Conservation (phyloP, 371 early-diverging fungal genomes). For the Massospora cicadina region DNA sequence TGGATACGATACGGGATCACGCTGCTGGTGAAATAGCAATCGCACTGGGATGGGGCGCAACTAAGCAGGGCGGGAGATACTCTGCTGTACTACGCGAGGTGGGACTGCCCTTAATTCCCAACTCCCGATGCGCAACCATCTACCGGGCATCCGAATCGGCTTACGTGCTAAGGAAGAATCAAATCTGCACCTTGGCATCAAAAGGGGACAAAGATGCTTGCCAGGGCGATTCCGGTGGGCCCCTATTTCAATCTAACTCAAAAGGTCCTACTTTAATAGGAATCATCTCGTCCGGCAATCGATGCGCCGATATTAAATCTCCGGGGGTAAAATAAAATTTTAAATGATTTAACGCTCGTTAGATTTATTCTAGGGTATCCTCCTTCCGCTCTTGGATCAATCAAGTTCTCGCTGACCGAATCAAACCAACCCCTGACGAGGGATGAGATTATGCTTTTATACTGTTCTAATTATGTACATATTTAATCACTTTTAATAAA, state of each 20-base stretch:
- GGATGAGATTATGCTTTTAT: too few species aligned
- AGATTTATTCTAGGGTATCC: constrained; percentile 5
- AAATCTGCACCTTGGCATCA: constrained; percentile 22
- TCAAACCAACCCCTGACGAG: background rate
- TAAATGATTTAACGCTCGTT: background rate
- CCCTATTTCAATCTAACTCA: constrained; percentile 12
- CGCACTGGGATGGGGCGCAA: constrained; percentile 27
- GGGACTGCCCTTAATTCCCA: constrained; percentile 10
- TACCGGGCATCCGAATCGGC: constrained; percentile 17
- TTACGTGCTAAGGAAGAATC: constrained; percentile 14
- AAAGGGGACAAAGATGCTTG: constrained; percentile 22
- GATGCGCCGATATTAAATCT: constrained; percentile 2
- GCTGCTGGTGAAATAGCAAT: constrained; percentile 15
- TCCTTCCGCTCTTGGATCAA: constrained; percentile 3
- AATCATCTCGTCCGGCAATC: background rate
- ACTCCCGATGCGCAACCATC: constrained; percentile 15
- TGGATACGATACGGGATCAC: background rate
- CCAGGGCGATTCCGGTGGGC: constrained; percentile 27
- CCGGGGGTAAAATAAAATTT: background rate
- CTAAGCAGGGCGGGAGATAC: constrained; percentile 8
- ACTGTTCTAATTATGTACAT: too few species aligned
- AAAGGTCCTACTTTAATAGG: constrained; percentile 4
- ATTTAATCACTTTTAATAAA: too few species aligned
- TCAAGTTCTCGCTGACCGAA: background rate
- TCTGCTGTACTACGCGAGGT: constrained; percentile 18